Conservation (phyloP, 768 basidiomycete species). For the Agaricus blazei region DNA sequence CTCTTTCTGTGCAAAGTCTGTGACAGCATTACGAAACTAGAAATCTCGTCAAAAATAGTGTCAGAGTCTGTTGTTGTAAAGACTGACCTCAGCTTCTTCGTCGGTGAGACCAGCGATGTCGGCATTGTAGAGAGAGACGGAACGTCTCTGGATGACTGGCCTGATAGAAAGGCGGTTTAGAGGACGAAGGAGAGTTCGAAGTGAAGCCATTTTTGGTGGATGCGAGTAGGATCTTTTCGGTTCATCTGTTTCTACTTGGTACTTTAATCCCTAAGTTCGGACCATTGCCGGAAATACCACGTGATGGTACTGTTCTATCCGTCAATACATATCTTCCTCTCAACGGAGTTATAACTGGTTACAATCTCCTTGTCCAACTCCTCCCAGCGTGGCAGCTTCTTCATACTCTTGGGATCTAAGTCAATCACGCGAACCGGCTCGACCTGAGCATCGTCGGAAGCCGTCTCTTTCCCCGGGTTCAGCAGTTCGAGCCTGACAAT, state of each 20-base stretch:
- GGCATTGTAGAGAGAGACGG: conserved; percentile 62
- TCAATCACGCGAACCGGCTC: conserved; percentile 68
- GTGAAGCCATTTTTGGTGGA: conserved; percentile 2
- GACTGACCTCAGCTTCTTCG: conserved; percentile 71
- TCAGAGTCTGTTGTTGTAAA: neutral
- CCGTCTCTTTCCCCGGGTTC: conserved; percentile 12
- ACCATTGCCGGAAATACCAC: conserved; percentile 8
- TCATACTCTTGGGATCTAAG: conserved; percentile 74
- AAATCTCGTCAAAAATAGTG: conserved; percentile 1
- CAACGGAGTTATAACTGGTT: conserved; percentile 15
- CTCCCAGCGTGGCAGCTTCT: conserved; percentile 65
- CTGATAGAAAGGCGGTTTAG: neutral
- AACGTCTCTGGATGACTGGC: conserved; percentile 17
- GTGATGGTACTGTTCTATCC: conserved; percentile 11
- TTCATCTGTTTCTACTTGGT: too few relatives aligned
- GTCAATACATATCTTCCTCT: conserved; percentile 29
- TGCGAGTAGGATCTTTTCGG: neutral
- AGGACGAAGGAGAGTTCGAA: conserved; percentile 2
- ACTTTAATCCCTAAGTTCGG: neutral
- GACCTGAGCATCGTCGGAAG: conserved; percentile 6
- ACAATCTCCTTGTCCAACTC: conserved; percentile 65
- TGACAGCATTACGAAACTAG: conserved; percentile 79
- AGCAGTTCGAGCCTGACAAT: conserved; percentile 32
- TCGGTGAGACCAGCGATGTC: conserved; percentile 74
- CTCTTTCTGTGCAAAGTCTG: conserved; percentile 77